A percentile compares a stretch with the other conserved stretches of the same genome.
Evolutionary conservation across 75 land plant genomes (phyloP).

Genomic region (Ceratopteris richardii): DNA sequence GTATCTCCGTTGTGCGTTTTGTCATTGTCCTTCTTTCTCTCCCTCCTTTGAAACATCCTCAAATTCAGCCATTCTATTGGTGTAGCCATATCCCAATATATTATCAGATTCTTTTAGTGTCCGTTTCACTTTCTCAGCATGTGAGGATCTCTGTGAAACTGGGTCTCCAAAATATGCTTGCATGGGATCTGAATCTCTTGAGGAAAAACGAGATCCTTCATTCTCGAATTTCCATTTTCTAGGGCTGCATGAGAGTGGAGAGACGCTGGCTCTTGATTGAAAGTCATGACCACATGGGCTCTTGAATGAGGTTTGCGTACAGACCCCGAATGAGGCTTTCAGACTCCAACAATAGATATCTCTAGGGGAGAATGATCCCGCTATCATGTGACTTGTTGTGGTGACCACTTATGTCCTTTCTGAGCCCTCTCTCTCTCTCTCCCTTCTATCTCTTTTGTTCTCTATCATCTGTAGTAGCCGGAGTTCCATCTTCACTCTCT

Average conservation of each 20-base stretch:
- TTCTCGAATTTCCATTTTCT: not conserved
- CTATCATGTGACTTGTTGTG: too few species aligned
- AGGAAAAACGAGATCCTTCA: not conserved
- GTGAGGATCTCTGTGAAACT: not conserved
- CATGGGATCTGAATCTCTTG: not conserved
- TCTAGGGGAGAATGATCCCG: not conserved
- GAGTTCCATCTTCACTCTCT: too few species aligned
- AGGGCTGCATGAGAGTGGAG: not conserved
- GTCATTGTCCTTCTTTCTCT: not conserved
- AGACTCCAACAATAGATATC: not conserved
- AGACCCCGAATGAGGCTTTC: not conserved
- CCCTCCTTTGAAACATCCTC: slow-evolving; percentile 7
- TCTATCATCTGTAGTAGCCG: too few species aligned
- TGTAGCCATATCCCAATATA: not conserved
- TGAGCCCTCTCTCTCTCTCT: too few species aligned
- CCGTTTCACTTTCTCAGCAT: not conserved
- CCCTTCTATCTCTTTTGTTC: too few species aligned
- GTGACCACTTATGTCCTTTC: too few species aligned
- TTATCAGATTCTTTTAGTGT: not conserved
- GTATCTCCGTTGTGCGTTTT: not conserved
- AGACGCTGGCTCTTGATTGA: not conserved
- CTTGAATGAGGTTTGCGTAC: not conserved
- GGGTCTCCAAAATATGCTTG: not conserved
- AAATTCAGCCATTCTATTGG: not conserved
- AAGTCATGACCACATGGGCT: not conserved